Evolutionary conservation across 1,284 basidiomycete genomes (phyloP).

Genomic region (Coniophora puteana): DNA sequence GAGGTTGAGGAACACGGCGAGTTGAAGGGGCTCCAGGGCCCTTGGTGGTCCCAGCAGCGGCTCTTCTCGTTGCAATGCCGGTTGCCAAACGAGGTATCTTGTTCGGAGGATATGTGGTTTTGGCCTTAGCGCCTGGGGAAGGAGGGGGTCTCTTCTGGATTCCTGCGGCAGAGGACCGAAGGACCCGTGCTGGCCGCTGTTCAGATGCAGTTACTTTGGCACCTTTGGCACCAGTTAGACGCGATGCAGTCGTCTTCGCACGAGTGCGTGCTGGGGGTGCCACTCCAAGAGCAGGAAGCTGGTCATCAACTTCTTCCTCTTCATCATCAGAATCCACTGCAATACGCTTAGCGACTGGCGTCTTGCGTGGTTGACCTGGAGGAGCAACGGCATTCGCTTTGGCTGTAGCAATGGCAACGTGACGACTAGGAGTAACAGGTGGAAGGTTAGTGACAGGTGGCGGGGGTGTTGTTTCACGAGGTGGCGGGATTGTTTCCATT

Average conservation of each 20-base stretch:
- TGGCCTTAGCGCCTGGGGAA: constrained; percentile 36
- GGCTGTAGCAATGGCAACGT: constrained; percentile 63
- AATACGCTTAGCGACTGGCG: constrained; percentile 70
- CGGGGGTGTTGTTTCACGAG: constrained; percentile 35
- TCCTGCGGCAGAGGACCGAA: constrained; percentile 58
- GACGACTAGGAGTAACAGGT: constrained; percentile 75
- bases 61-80: constrained; percentile 39
- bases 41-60: constrained; percentile 34
- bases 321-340: constrained; percentile 53
- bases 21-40: constrained; percentile 38
- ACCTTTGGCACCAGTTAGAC: constrained; percentile 32
- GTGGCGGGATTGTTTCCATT: constrained; percentile 33
- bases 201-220: constrained; percentile 57
- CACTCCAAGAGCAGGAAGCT: constrained; percentile 56
- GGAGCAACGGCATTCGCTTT: constrained; percentile 66
- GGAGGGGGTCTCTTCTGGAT: constrained; percentile 30
- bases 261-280: constrained; percentile 40
- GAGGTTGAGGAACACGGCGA: constrained; percentile 33
- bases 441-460: constrained; percentile 39
- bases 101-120: constrained; percentile 53
- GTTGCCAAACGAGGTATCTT: constrained; percentile 73
- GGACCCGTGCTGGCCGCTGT: constrained; percentile 66
- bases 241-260: constrained; percentile 40
- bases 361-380: constrained; percentile 83
- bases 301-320: constrained; percentile 55